Evolutionary conservation across 2,329 filamentous ascomycete genomes (phyloP).

Genomic region (Stromatinia cepivora): DNA sequence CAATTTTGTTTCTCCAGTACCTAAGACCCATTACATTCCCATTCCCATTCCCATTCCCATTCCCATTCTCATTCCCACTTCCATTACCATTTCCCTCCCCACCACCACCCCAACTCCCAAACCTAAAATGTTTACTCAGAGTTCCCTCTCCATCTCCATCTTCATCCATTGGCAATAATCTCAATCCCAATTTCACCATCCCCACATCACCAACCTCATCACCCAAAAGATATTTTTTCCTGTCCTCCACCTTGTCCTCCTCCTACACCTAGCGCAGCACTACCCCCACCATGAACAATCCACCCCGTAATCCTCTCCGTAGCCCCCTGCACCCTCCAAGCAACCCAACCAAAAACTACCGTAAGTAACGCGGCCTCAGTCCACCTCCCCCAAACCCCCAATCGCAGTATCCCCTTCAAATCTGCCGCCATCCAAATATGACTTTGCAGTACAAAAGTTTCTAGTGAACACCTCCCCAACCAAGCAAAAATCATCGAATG

Average conservation of each 20-base stretch:
- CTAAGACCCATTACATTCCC: neutral
- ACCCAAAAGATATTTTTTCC: neutral
- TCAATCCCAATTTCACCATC: neutral
- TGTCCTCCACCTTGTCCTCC: neutral
- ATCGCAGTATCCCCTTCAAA: slow-evolving; percentile 51
- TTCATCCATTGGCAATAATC: slow-evolving; percentile 20
- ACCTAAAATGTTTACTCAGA: slow-evolving; percentile 21
- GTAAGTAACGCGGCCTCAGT: slow-evolving; percentile 46
- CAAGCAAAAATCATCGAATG: slow-evolving; percentile 52
- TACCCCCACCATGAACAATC: slow-evolving; percentile 41
- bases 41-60: neutral
- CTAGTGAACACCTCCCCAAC: slow-evolving; percentile 57
- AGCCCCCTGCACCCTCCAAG: slow-evolving; percentile 43
- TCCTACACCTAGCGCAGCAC: slow-evolving; percentile 26
- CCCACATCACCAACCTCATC: neutral
- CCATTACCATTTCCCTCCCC: neutral
- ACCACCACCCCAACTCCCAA: slow-evolving; percentile 30
- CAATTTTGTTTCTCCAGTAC: neutral
- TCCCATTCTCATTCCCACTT: too few species aligned
- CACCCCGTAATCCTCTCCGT: slow-evolving; percentile 44
- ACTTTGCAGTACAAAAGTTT: slow-evolving; percentile 60
- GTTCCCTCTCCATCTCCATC: slow-evolving; percentile 21
- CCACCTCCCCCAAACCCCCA: slow-evolving; percentile 39
- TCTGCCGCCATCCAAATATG: slow-evolving; percentile 64
- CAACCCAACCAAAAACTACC: slow-evolving; percentile 47